Evolutionary conservation across 495 filamentous ascomycete species (phyloP), one percentile per base, ranked within the genome.

Genomic region (Talaromyces wortmannii): DNA sequence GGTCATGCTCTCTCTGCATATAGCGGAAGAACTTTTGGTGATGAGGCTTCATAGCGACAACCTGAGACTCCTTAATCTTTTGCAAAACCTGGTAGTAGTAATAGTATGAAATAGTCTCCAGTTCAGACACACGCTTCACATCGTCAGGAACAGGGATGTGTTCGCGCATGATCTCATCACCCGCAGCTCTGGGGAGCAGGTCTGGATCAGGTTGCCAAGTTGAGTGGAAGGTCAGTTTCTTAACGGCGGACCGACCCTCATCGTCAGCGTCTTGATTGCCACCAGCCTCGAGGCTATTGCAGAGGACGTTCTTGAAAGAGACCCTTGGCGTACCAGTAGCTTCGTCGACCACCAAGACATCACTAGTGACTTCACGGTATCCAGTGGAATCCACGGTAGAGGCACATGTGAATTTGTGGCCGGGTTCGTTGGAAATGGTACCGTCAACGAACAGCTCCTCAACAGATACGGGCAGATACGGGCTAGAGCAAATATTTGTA

Each of bases 391-490:
- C 29, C 16, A 8, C 23, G 16, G 23, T 52, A 13, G 47, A 44
- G 16, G 57, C 40, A 18, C 53, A 31, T 7, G 48, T 60, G 3
- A 72, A 17, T 2, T 43, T 30, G 2, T 53, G 47, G 13, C 67
- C 65, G 1, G 63, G 48, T 4, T 31, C 32, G 2, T 29, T 50
- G 23, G 31, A 50, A 2, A 69, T 61, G 0, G 48, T 15, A 3
- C 15, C 16, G 6, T 63, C 50, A 5, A 71, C 36, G 4, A 51
- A 57, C 33, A 74, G 49, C 23, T 64, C 57, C 7, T 65, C 57
- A n/a, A 71, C 50, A 0, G 53, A 65, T 0, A 71, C 59, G 16
- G 71, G 71, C 7, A 73, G 49, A 4, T 55, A n/a, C 1, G 69
- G 61, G 4, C 59, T 58, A 2, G 56, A 52, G 10, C 52, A 12